These are phyloP conservation scores for Fusarium decemcellulare DNA, from an alignment of 2,329 filamentous ascomycete genomes.

Conservation along the genomic window DNA sequence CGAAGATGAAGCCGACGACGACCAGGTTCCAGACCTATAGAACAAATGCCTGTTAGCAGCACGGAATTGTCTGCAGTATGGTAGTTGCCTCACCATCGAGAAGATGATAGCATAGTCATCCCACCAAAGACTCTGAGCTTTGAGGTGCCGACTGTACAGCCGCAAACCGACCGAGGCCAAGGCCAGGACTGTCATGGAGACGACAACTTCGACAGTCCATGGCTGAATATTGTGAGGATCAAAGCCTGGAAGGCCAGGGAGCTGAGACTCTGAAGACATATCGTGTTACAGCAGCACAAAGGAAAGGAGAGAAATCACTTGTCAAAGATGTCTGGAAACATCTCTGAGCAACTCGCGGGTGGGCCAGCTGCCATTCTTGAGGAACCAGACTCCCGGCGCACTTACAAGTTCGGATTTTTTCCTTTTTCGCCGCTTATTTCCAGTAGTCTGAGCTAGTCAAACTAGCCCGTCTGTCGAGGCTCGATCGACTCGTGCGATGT, in stretches of 20 bases:
- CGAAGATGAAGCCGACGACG: conserved; percentile 63
- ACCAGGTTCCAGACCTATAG: conserved; percentile 57
- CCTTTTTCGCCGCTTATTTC: background rate
- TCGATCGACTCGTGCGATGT: no score
- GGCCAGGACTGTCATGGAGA: conserved; percentile 58
- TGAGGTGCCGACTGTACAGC: conserved; percentile 57
- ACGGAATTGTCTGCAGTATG: no score
- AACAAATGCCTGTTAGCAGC: conserved; percentile 3
- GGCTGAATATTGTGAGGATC: conserved; percentile 54
- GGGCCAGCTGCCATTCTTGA: conserved; percentile 5
- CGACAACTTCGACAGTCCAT: conserved; percentile 58
- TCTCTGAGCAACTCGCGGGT: background rate
- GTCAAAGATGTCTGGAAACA: conserved; percentile 6
- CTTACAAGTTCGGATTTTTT: background rate
- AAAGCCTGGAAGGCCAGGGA: conserved; percentile 43
- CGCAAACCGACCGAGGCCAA: conserved; percentile 56
- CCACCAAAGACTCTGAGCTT: conserved; percentile 63
- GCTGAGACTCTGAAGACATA: conserved; percentile 36
- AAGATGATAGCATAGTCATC: conserved; percentile 65
- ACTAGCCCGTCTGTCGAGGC: no score
- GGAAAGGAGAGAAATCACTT: background rate
- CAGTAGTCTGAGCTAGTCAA: background rate
- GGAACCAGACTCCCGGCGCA: background rate
- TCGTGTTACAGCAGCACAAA: background rate
- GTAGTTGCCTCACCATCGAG: conserved; percentile 56